Base-by-base conservation (phyloP, 2,329 filamentous ascomycete genomes). In the Penicillium sp. region DNA sequence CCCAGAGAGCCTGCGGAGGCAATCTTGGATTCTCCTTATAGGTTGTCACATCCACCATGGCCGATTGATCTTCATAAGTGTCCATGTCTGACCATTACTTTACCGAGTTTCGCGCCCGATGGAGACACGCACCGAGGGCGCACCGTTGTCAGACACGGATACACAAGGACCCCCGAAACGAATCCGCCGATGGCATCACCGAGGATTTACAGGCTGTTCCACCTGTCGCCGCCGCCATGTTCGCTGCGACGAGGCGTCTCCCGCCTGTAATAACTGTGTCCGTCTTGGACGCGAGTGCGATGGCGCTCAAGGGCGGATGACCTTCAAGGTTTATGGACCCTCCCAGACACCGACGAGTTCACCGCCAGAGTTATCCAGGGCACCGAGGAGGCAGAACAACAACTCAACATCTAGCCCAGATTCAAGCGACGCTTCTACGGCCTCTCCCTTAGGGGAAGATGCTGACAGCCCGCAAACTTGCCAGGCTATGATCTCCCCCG, bases 191-290 rank as follows among this genome's bases (percentile, higher is more conserved):
- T 71, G 69, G 69, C 69, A 71, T 55, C 68, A 69, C 40, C 67
- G 69, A 29, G 68, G 68, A 8, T 71, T 71, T 46, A 71, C 69
- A 1, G 69, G 69, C 9, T 72, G 69, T 49, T 65, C 66, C 31
- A 70, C 67, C 47, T 72, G 69, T 53, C 66, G 68, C 42, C 62
- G 66, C 31, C 66, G 69, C 24, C 69, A 71, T 60, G 68, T 64
- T 43, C 67, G 63, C 55, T 69, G 66, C 48, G 66, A 69, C 39
- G 66, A 68, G 47, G 57, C 65, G 1, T 66, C 62, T 2, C 66
- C 69, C 1, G 61, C 60, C 2, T 72, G 69, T 56, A 62, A 63
- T 40, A 71, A 70, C 48, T 71, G 69, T 32, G 62, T 61, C 8
- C 65, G 67, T 13, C 51, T 70, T 21, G 60, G 57, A 6, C 53